A percentile compares a stretch with the other conserved stretches of the same genome.
phyloP scores from a whole-genome alignment of 2,329 filamentous ascomycete species.

The Cadophora malorum region DNA sequence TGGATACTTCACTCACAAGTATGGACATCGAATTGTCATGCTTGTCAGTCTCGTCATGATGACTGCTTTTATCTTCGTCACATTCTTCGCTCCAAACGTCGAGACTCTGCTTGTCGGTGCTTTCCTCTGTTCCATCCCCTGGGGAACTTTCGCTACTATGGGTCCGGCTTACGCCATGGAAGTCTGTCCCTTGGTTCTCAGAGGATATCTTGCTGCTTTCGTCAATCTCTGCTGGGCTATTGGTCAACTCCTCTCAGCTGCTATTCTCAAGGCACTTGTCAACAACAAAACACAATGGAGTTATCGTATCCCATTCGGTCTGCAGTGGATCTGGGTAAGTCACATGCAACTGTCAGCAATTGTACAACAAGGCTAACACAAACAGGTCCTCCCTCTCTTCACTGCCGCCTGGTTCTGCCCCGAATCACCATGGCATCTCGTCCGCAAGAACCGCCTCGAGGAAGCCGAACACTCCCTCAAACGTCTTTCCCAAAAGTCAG shows the following conservation, averaged over 20 bases:
- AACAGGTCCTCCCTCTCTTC: constrained; percentile 50
- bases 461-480: constrained; percentile 52
- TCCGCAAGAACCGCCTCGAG: constrained; percentile 50
- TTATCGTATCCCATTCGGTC: constrained; percentile 54
- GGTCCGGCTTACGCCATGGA: constrained; percentile 54
- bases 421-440: constrained; percentile 56
- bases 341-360: constrained; percentile 33
- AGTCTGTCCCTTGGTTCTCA: constrained; percentile 51
- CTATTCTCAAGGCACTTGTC: constrained; percentile 51
- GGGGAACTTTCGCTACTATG: constrained; percentile 54
- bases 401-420: constrained; percentile 52
- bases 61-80: constrained; percentile 53
- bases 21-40: constrained; percentile 55
- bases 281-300: constrained; percentile 46
- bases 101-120: constrained; percentile 54
- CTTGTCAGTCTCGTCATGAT: constrained; percentile 52
- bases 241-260: constrained; percentile 54
- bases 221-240: constrained; percentile 57
- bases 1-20: constrained; percentile 54
- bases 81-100: constrained; percentile 55
- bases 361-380: background rate
- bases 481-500: constrained; percentile 47
- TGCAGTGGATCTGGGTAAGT: constrained; percentile 53
- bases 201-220: constrained; percentile 52
- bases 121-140: constrained; percentile 55